phyloP scores from a whole-genome alignment of 345 rosid genomes.

The Melaleuca alternifolia region DNA sequence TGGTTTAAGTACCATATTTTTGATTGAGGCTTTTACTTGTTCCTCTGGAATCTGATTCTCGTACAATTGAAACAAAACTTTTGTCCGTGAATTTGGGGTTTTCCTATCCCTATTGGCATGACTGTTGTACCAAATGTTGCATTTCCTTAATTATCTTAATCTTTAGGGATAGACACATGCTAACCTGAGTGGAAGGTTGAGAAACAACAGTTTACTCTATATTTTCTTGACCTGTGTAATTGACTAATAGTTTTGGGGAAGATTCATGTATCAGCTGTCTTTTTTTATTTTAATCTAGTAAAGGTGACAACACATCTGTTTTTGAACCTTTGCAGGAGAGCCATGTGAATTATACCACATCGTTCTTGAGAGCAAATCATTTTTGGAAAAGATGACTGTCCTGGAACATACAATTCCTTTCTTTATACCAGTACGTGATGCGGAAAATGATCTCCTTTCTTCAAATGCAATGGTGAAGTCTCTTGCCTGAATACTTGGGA shows the following conservation, averaged over 20 bases:
- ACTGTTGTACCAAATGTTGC: neutral
- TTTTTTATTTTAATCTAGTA: neutral
- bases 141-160: neutral
- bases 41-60: neutral
- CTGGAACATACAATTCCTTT: constrained; percentile 92
- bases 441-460: constrained; percentile 83
- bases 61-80: neutral
- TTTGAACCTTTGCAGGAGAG: constrained; percentile 46
- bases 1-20: neutral
- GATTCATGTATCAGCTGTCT: neutral
- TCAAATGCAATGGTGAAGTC: constrained; percentile 81
- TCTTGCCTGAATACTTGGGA: constrained; percentile 6
- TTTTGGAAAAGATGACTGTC: constrained; percentile 91
- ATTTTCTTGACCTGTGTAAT: neutral
- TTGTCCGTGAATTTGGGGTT: neutral
- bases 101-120: neutral
- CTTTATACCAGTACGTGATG: constrained; percentile 79
- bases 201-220: neutral
- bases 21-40: neutral
- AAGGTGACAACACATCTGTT: neutral
- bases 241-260: neutral
- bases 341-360: constrained; percentile 77
- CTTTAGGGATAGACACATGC: neutral
- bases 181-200: neutral
- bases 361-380: constrained; percentile 91